Percentiles rank a stretch among this genome's conserved stretches.
These are phyloP conservation scores for Leucocoprinus birnbaumii DNA, from an alignment of 768 basidiomycete genomes.

Conservation along the genomic window DNA sequence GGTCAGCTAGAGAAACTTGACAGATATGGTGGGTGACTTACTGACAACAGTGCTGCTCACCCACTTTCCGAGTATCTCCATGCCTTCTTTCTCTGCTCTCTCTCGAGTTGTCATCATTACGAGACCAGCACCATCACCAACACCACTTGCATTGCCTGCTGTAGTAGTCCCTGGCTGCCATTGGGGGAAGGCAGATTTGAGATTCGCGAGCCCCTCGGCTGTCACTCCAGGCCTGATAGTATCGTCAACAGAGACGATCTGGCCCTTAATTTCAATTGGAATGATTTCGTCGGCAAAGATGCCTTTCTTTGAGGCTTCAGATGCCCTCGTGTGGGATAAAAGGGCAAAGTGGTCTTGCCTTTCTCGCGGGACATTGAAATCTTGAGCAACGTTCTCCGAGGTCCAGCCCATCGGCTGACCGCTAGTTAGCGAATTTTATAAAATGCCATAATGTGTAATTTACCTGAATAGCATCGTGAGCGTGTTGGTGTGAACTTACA, in stretches of 20 bases:
- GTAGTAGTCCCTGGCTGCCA: constrained; percentile 74
- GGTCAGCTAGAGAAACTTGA: not conserved
- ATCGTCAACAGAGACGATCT: constrained; percentile 71
- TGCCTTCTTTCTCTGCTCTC: constrained; percentile 70
- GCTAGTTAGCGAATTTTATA: not conserved
- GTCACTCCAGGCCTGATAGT: constrained; percentile 87
- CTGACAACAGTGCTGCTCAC: constrained; percentile 77
- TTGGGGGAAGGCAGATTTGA: constrained; percentile 86
- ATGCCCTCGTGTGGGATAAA: constrained; percentile 82
- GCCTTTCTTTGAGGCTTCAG: constrained; percentile 62
- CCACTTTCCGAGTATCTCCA: constrained; percentile 83
- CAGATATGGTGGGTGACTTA: constrained; percentile 23
- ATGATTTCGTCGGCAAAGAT: constrained; percentile 88
- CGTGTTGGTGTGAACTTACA: constrained; percentile 58
- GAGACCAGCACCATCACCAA: constrained; percentile 92
- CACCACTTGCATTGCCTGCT: constrained; percentile 82
- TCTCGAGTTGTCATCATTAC: constrained; percentile 80
- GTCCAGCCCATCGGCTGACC: constrained; percentile 92
- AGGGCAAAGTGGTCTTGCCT: constrained; percentile 90
- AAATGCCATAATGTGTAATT: constrained; percentile 10
- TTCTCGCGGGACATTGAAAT: constrained; percentile 72
- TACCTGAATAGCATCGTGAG: constrained; percentile 77
- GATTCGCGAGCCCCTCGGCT: constrained; percentile 64
- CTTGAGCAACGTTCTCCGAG: constrained; percentile 84
- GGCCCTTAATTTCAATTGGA: constrained; percentile 74